Conservation (phyloP, 257 asterid genomes). For the Salvia splendens region DNA sequence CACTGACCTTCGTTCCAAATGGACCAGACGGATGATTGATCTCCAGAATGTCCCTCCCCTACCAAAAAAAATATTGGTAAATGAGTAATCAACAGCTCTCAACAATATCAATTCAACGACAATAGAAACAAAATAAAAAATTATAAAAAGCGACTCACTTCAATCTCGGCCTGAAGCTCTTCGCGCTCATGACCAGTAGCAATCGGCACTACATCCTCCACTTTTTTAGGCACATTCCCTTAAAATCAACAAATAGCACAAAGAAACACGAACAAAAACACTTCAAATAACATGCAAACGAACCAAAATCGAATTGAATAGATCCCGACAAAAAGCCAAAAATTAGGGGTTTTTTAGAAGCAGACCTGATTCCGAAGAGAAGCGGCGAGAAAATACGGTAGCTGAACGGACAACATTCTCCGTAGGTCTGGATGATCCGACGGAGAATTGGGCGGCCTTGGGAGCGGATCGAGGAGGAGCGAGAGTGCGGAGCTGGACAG, state of each 20-base stretch:
- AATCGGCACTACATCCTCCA: conserved; percentile 91
- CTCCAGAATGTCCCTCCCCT: conserved; percentile 61
- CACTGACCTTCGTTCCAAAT: conserved; percentile 60
- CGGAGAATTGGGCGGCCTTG: conserved; percentile 39
- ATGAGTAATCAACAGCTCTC: conserved; percentile 4
- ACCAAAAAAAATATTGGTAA: conserved; percentile 7
- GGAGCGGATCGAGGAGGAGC: conserved; percentile 56
- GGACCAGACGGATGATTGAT: conserved; percentile 55
- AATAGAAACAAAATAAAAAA: neutral
- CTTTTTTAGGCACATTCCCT: conserved; percentile 50
- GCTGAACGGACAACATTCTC: conserved; percentile 38
- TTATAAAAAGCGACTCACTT: conserved; percentile 46
- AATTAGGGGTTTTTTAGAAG: conserved; percentile 33
- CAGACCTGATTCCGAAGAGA: conserved; percentile 66
- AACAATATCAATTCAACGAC: conserved; percentile 1
- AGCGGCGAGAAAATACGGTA: conserved; percentile 46
- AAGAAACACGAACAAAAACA: neutral
- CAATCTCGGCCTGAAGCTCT: conserved; percentile 85
- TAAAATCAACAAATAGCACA: neutral
- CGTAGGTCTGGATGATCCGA: conserved; percentile 44
- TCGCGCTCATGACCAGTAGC: conserved; percentile 99
- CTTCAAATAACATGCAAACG: conserved; percentile 7
- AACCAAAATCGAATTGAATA: neutral
- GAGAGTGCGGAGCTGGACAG: conserved; percentile 51
- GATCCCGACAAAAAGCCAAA: neutral